phyloP scores from a whole-genome alignment of 2,329 filamentous ascomycete species.

The Aspergillus pseudoviridinutans region DNA sequence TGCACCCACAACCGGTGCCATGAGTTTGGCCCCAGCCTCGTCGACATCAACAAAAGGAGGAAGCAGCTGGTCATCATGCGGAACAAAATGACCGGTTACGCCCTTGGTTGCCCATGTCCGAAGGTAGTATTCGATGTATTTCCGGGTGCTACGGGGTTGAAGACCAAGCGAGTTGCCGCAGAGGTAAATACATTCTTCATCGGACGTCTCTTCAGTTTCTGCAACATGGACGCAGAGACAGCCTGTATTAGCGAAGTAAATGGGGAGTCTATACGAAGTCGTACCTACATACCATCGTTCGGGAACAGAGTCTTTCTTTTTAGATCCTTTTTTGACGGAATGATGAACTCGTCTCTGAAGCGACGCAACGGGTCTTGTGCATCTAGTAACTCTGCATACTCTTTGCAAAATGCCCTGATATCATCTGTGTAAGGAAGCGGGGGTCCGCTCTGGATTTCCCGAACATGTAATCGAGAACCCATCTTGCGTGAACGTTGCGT shows the following conservation, averaged over 20 bases:
- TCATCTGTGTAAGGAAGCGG: conserved; percentile 30
- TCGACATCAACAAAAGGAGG: conserved; percentile 75
- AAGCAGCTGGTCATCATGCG: conserved; percentile 63
- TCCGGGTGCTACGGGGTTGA: conserved; percentile 66
- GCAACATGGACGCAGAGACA: not conserved
- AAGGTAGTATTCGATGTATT: conserved; percentile 68
- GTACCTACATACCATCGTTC: conserved; percentile 22
- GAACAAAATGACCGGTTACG: conserved; percentile 76
- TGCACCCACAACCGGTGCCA: conserved; percentile 72
- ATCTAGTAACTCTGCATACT: conserved; percentile 52
- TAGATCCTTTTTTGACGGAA: conserved; percentile 70
- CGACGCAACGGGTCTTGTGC: conserved; percentile 56
- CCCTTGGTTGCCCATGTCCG: conserved; percentile 81
- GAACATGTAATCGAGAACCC: conserved; percentile 27
- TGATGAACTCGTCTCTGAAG: conserved; percentile 68
- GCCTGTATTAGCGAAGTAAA: conserved; percentile 1
- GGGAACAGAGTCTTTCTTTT: conserved; percentile 56
- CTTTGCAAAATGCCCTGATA: conserved; percentile 30
- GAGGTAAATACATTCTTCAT: conserved; percentile 67
- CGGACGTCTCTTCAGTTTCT: conserved; percentile 26
- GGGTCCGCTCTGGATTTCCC: conserved; percentile 23
- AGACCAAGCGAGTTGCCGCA: conserved; percentile 87
- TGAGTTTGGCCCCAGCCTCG: conserved; percentile 65
- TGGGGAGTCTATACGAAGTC: not conserved
- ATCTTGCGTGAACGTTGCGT: conserved; percentile 11